Evolutionary conservation across 2,329 filamentous ascomycete species (phyloP).

Genomic region (Fusarium subglutinans): DNA sequence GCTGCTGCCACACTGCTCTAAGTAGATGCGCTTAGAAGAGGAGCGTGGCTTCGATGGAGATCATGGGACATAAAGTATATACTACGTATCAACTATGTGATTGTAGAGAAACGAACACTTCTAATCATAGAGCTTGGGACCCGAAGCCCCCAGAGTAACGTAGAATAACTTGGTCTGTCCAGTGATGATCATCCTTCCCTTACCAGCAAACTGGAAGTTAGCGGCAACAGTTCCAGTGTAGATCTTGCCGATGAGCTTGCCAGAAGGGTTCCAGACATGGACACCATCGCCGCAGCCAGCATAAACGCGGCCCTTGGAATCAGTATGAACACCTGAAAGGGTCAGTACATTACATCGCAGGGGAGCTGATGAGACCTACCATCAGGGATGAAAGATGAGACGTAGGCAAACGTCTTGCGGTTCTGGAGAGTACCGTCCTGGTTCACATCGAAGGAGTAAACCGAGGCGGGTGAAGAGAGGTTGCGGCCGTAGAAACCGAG

Average conservation of each 20-base stretch:
- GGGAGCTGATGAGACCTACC: conserved; percentile 49
- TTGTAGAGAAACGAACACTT: too few relatives aligned
- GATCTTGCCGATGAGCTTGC: conserved; percentile 64
- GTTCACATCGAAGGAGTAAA: conserved; percentile 58
- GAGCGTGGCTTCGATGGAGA: too few relatives aligned
- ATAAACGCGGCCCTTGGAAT: conserved; percentile 66
- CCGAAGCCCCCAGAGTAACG: conserved; percentile 23
- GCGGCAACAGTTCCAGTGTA: conserved; percentile 55
- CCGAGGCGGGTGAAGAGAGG: conserved; percentile 53
- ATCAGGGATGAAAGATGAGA: conserved; percentile 64
- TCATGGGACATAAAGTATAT: too few relatives aligned
- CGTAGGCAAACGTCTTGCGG: conserved; percentile 65
- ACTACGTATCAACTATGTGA: too few relatives aligned
- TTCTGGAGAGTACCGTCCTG: conserved; percentile 58
- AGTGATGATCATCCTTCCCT: conserved; percentile 48
- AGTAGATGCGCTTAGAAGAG: too few relatives aligned
- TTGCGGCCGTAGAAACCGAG: conserved; percentile 55
- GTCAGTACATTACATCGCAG: not conserved
- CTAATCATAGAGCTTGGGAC: conserved; percentile 7
- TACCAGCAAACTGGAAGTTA: conserved; percentile 57
- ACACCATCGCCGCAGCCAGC: conserved; percentile 59
- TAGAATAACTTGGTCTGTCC: conserved; percentile 49
- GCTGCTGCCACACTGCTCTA: not conserved
- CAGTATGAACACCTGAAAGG: conserved; percentile 60
- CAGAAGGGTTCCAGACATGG: conserved; percentile 57